These are phyloP conservation scores for Xylariaceae sp. DNA, from an alignment of 2,329 filamentous ascomycete genomes.

Conservation along the genomic window DNA sequence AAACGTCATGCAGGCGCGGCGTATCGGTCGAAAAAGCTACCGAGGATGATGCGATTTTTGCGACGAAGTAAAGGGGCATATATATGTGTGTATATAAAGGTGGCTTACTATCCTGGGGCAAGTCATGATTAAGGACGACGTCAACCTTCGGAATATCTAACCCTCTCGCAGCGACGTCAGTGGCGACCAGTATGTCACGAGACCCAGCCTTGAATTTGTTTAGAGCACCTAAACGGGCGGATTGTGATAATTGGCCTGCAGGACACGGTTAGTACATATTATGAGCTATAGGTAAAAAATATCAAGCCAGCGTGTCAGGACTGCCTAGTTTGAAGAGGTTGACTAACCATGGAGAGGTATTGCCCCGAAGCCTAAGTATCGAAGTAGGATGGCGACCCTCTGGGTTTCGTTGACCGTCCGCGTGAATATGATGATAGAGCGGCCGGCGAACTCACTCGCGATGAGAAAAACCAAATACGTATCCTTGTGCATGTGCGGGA, in stretches of 20 bases:
- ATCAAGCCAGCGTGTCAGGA: neutral
- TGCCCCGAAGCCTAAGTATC: conserved; percentile 83
- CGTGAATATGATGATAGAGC: conserved; percentile 87
- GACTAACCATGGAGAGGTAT: conserved; percentile 77
- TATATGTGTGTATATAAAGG: neutral
- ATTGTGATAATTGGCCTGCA: conserved; percentile 79
- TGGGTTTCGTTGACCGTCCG: conserved; percentile 91
- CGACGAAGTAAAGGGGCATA: too few relatives aligned
- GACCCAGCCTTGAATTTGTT: conserved; percentile 84
- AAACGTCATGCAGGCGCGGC: neutral
- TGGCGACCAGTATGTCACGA: conserved; percentile 88
- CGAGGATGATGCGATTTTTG: neutral
- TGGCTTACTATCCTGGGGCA: conserved; percentile 69
- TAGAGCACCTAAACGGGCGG: conserved; percentile 80
- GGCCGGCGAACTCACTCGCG: conserved; percentile 78
- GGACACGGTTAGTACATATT: neutral
- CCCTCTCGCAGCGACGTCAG: conserved; percentile 91
- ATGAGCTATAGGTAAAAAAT: neutral
- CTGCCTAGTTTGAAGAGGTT: neutral
- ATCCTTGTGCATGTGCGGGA: conserved; percentile 87
- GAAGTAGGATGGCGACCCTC: conserved; percentile 78
- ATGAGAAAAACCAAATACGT: conserved; percentile 84
- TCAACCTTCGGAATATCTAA: conserved; percentile 93
- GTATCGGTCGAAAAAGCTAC: neutral
- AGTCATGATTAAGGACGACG: conserved; percentile 81